Evolutionary conservation across 108 stramenopile species (phyloP).

Genomic region (Cyclotella kingstonii): DNA sequence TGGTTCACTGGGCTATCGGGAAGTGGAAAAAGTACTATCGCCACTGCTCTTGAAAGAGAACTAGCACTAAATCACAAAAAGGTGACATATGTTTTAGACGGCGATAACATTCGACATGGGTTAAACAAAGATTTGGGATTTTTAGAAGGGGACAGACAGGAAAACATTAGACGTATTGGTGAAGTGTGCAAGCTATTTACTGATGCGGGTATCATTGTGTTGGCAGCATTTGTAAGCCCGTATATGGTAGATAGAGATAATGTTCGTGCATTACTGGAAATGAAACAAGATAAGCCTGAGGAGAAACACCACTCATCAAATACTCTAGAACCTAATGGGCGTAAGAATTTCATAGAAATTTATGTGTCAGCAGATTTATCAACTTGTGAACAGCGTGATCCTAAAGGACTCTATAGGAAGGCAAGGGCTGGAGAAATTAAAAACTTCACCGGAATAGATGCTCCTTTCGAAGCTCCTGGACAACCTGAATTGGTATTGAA

Average conservation of each 20-base stretch:
- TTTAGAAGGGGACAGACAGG: slow-evolving; percentile 73
- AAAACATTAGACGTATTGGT: slow-evolving; percentile 91
- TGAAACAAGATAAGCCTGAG: slow-evolving; percentile 37
- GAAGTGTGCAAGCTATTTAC: slow-evolving; percentile 84
- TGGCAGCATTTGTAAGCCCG: slow-evolving; percentile 89
- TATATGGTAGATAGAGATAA: slow-evolving; percentile 77
- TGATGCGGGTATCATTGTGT: slow-evolving; percentile 86
- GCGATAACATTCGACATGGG: slow-evolving; percentile 87
- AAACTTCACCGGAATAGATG: slow-evolving; percentile 89
- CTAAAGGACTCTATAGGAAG: slow-evolving; percentile 85
- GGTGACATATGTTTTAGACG: slow-evolving; percentile 63
- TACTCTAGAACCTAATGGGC: background rate
- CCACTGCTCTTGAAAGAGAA: slow-evolving; percentile 49
- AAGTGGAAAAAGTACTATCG: slow-evolving; percentile 54
- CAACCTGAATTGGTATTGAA: slow-evolving; percentile 70
- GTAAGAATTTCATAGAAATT: slow-evolving; percentile 73
- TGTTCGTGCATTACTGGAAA: slow-evolving; percentile 52
- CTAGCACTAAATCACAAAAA: slow-evolving; percentile 13
- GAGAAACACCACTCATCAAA: background rate
- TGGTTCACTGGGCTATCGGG: slow-evolving; percentile 64
- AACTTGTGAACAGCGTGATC: slow-evolving; percentile 81
- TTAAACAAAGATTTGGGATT: slow-evolving; percentile 86
- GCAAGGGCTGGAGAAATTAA: slow-evolving; percentile 86
- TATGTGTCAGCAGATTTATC: slow-evolving; percentile 78
- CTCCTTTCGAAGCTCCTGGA: slow-evolving; percentile 86